Percentiles rank a stretch among this genome's conserved stretches.
Evolutionary conservation across 805 yeast species (phyloP).

Genomic region (Tetrapisispora phaffii): DNA sequence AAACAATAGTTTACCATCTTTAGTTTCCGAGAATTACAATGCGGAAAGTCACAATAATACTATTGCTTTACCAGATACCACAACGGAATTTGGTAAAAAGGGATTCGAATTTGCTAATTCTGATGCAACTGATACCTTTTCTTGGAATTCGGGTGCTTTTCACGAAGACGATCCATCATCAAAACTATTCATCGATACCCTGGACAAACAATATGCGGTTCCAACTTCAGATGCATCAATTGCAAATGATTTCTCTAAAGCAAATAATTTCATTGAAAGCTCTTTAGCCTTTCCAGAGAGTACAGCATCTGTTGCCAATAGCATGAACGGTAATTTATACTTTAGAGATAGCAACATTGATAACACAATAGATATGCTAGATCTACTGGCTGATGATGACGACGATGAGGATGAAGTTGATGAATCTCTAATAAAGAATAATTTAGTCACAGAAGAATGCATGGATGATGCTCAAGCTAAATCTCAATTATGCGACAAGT

Average conservation of each 20-base stretch:
- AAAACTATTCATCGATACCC: neutral
- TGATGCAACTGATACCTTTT: neutral
- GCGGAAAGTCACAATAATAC: neutral
- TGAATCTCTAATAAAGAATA: neutral
- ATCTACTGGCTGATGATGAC: neutral
- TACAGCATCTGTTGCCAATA: slow-evolving; percentile 2
- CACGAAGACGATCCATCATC: neutral
- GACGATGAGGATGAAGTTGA: neutral
- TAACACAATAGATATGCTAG: neutral
- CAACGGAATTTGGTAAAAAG: slow-evolving; percentile 1
- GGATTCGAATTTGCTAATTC: neutral
- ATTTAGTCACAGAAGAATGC: slow-evolving; percentile 2
- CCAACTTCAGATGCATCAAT: neutral
- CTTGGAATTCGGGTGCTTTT: neutral
- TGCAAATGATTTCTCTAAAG: neutral
- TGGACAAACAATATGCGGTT: neutral
- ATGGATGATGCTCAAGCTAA: neutral
- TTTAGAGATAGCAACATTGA: slow-evolving; percentile 7
- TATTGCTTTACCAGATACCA: neutral
- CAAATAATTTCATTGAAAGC: slow-evolving; percentile 15
- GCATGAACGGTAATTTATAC: neutral
- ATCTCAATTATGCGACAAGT: neutral
- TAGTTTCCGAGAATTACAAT: neutral
- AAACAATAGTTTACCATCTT: neutral
- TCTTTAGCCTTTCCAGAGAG: slow-evolving; percentile 19